These are phyloP conservation scores for Colletotrichum sp. DNA, from an alignment of 2,329 filamentous ascomycete genomes.

Conservation along the genomic window DNA sequence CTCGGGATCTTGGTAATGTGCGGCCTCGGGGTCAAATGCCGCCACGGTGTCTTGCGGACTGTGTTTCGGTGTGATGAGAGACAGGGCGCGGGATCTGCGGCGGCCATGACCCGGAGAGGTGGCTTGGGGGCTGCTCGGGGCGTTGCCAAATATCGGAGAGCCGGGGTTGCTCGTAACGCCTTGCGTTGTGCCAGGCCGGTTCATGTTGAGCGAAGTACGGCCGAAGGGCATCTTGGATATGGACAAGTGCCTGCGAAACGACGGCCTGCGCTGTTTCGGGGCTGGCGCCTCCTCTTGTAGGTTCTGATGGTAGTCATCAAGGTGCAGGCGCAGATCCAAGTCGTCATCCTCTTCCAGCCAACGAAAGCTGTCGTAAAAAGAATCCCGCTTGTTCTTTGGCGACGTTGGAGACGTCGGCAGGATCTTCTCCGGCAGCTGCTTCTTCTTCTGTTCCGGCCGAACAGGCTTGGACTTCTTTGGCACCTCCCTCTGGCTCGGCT, in stretches of 20 bases:
- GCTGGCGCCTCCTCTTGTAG: conserved; percentile 55
- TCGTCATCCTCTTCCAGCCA: conserved; percentile 78
- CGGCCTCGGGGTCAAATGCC: conserved; percentile 72
- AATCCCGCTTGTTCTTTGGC: conserved; percentile 45
- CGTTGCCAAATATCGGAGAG: conserved; percentile 29
- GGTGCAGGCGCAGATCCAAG: conserved; percentile 68
- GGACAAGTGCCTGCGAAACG: conserved; percentile 75
- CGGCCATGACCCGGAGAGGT: conserved; percentile 41
- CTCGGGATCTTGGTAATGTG: conserved; percentile 90
- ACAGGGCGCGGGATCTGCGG: conserved; percentile 61
- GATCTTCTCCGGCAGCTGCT: conserved; percentile 21
- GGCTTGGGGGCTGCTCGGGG: conserved; percentile 6
- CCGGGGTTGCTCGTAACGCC: conserved; percentile 26
- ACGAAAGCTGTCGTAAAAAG: conserved; percentile 70
- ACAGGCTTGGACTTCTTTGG: not conserved
- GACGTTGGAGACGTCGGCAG: not conserved
- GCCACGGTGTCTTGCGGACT: conserved; percentile 47
- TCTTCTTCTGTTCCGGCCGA: not conserved
- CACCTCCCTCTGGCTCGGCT: conserved; percentile 20
- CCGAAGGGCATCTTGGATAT: conserved; percentile 70
- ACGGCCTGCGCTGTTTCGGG: conserved; percentile 56
- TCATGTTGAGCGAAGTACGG: conserved; percentile 56
- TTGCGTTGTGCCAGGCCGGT: conserved; percentile 52
- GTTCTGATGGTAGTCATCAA: conserved; percentile 75
- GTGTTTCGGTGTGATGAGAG: conserved; percentile 57